These are phyloP conservation scores for Chaetomium fimeti DNA, from an alignment of 495 filamentous ascomycete genomes.

Conservation along the genomic window DNA sequence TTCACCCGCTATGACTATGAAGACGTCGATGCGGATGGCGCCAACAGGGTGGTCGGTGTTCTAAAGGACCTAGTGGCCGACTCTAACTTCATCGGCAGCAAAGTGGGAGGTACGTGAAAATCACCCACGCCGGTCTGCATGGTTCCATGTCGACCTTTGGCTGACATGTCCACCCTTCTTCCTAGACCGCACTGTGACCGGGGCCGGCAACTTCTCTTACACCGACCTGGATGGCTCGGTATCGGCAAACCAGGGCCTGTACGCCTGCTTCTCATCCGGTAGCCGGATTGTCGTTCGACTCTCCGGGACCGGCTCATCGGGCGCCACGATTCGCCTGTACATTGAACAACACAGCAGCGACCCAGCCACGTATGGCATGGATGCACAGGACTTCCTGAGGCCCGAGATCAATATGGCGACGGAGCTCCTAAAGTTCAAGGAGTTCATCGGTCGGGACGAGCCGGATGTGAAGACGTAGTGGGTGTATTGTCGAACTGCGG, in stretches of 20 bases:
- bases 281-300: constrained; percentile 90
- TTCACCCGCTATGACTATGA: constrained; percentile 99
- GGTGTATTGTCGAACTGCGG: constrained; percentile 10
- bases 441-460: constrained; percentile 83
- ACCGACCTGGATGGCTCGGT: constrained; percentile 95
- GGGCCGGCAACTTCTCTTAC: constrained; percentile 95
- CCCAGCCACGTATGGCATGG: constrained; percentile 65
- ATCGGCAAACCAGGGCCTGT: constrained; percentile 92
- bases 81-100: constrained; percentile 73
- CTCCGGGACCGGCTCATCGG: constrained; percentile 90
- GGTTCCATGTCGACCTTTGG: not conserved
- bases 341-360: constrained; percentile 87
- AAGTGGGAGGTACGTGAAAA: constrained; percentile 59
- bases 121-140: not conserved
- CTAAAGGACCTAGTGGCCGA: constrained; percentile 68
- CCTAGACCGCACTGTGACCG: constrained; percentile 69
- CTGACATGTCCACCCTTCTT: constrained; percentile 17
- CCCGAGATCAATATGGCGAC: constrained; percentile 82
- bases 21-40: constrained; percentile 83
- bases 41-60: constrained; percentile 79
- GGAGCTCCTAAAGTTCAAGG: constrained; percentile 81
- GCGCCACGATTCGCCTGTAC: constrained; percentile 94
- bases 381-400: constrained; percentile 92
- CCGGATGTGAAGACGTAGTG: constrained; percentile 94
- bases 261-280: constrained; percentile 90